Evolutionary conservation across 305 asterid species (phyloP).

Genomic region (Ilex paraguariensis): DNA sequence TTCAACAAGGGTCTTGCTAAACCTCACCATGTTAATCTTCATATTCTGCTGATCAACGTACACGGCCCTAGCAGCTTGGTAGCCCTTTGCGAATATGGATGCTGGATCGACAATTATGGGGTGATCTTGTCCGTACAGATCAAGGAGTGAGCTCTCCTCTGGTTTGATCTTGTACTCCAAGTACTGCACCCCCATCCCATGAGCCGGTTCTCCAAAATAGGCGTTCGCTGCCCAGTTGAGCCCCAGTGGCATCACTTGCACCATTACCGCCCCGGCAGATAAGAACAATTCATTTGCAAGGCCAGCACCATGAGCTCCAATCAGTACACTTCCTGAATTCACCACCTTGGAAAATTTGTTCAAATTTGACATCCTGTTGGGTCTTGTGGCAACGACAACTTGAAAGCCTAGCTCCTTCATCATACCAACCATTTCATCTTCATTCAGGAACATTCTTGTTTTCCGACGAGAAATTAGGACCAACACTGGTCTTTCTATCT

Average conservation of each 20-base stretch:
- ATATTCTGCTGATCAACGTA: constrained; percentile 59
- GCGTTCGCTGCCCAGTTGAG: constrained; percentile 43
- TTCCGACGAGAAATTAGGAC: constrained; percentile 40
- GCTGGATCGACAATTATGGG: constrained; percentile 31
- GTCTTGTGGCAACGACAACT: constrained; percentile 28
- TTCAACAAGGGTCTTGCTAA: constrained; percentile 44
- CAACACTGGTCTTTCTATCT: constrained; percentile 31
- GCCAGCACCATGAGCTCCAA: constrained; percentile 73
- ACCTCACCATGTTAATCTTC: constrained; percentile 34
- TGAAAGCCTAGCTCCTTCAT: constrained; percentile 45
- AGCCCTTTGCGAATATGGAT: constrained; percentile 30
- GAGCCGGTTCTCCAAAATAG: constrained; percentile 48
- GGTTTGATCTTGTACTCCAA: constrained; percentile 42
- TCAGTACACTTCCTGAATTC: constrained; percentile 52
- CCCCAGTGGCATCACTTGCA: constrained; percentile 52
- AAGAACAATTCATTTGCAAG: constrained; percentile 60
- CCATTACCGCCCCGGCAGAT: constrained; percentile 54
- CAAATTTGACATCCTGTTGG: constrained; percentile 35
- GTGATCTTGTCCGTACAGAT: constrained; percentile 38
- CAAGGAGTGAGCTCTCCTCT: constrained; percentile 47
- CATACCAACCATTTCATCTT: constrained; percentile 29
- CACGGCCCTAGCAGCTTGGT: constrained; percentile 35
- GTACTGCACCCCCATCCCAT: constrained; percentile 45
- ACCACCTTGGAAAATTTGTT: constrained; percentile 35
- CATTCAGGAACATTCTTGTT: constrained; percentile 47